Evolutionary conservation across 371 early-diverging fungal species (phyloP).

Genomic region (Circinella minor): DNA sequence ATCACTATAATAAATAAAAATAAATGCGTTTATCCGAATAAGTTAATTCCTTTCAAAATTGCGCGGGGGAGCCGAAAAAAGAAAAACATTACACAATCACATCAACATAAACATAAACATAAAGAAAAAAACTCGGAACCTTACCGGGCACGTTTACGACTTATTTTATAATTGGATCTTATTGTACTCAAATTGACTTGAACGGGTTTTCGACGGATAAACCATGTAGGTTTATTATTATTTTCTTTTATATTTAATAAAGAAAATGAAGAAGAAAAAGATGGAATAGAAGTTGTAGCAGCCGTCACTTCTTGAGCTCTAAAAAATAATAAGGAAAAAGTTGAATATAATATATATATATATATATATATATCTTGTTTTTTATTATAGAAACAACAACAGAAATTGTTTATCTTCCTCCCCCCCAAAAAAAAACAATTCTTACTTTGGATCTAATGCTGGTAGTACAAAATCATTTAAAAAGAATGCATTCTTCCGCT

Average conservation of each 20-base stretch:
- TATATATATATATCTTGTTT: not conserved
- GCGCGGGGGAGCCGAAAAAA: not conserved
- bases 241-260: not conserved
- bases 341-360: not conserved
- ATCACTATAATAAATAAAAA: slow-evolving; percentile 14
- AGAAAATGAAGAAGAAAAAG: not conserved
- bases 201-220: slow-evolving; percentile 15
- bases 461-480: slow-evolving; percentile 14
- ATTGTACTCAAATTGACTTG: slow-evolving; percentile 27
- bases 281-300: not conserved
- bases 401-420: not conserved
- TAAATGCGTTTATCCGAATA: slow-evolving; percentile 24
- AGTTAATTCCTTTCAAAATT: slow-evolving; percentile 26
- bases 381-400: not conserved
- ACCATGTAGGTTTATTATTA: not conserved
- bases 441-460: slow-evolving; percentile 18
- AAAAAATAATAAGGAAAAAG: not conserved
- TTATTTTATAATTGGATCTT: slow-evolving; percentile 18
- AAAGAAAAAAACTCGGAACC: not conserved
- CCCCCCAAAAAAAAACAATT: not conserved
- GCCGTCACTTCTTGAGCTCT: slow-evolving; percentile 19
- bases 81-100: too few relatives aligned
- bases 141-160: slow-evolving; percentile 22
- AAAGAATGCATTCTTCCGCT: not conserved
- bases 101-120: too few relatives aligned